Percentiles rank a stretch among this genome's conserved stretches.
Evolutionary conservation across 805 yeast genomes (phyloP).

Genomic region (Starmerella apis): DNA sequence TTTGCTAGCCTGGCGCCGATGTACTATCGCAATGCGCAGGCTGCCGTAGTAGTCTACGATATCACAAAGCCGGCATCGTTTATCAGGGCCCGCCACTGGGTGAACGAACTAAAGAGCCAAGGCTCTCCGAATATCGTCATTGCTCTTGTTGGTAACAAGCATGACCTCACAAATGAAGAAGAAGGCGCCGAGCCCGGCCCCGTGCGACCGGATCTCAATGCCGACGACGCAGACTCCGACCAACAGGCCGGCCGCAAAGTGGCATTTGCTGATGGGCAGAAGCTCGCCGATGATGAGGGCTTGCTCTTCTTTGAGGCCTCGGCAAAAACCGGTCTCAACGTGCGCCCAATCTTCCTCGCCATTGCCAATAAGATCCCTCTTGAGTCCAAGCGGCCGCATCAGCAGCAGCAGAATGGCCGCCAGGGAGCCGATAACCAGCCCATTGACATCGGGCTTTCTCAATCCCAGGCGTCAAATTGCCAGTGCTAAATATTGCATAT

Average conservation of each 20-base stretch:
- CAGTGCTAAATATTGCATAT: constrained; percentile 20
- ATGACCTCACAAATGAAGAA: constrained; percentile 54
- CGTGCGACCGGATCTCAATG: constrained; percentile 26
- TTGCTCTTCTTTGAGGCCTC: constrained; percentile 86
- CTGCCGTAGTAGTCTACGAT: constrained; percentile 92
- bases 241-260: constrained; percentile 50
- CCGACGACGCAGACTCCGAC: constrained; percentile 36
- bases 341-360: constrained; percentile 80
- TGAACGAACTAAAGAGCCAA: constrained; percentile 87
- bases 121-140: constrained; percentile 85
- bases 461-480: constrained; percentile 23
- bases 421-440: constrained; percentile 23
- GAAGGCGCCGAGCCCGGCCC: constrained; percentile 27
- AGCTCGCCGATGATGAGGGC: constrained; percentile 83
- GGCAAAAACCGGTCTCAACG: constrained; percentile 83
- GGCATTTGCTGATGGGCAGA: constrained; percentile 73
- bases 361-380: constrained; percentile 82
- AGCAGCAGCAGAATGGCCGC: constrained; percentile 24
- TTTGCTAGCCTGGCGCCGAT: constrained; percentile 93
- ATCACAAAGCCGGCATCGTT: constrained; percentile 90
- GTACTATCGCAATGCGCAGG: constrained; percentile 96
- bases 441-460: constrained; percentile 20
- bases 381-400: constrained; percentile 28
- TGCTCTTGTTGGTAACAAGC: constrained; percentile 89
- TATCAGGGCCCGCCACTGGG: constrained; percentile 97